Base-by-base conservation (phyloP, 306 rosid species). In the Purshia tridentata region DNA sequence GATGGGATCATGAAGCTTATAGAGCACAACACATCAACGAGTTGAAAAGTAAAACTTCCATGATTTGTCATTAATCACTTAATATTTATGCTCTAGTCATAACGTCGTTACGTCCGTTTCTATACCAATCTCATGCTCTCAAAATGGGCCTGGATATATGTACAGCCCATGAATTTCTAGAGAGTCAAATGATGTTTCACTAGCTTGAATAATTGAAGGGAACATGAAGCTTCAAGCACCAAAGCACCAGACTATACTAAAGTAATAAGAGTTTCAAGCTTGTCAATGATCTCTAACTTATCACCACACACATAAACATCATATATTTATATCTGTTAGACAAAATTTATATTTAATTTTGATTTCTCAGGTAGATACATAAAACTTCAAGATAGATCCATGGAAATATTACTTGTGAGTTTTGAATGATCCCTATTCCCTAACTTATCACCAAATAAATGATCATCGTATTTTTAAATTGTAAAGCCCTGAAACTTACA, bases 151-250 rank as follows among this genome's bases (percentile, higher is more conserved):
- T 53, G 20, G 19, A 53, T 69, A 53, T 69, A 23, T 10, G 51
- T 40, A 69, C 18, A 19, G 4, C 3, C 4, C 40, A 53, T 18
- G 16, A 49, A 35, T 35, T 58, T 19, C 72, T 29, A 15, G 18
- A 67, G 22, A 52, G 49, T 12, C 12, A 53, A n/a, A 3, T 53
- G 63, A 69, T 44, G 39, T 54, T 68, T 18, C 49, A n/a, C 6
- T 51, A 40, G n/a, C 62, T 52, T 40, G 40, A 54, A 69, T 35
- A 35, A 68, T 37, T 50, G 47, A 51, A 68, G 23, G 51, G 69
- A 65, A 12, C 40, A 19, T 44, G 23, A 46, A 46, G 14, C 56
- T 66, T 12, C 70, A 12, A 15, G 23, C 55, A 16, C 70, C 16
- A 16, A 65, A 11, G 4, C 15, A 46, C 15, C 11, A 46, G n/a